Evolutionary conservation across 1,139 yeast species (phyloP).

Genomic region (Magnusiomyces sp.): DNA sequence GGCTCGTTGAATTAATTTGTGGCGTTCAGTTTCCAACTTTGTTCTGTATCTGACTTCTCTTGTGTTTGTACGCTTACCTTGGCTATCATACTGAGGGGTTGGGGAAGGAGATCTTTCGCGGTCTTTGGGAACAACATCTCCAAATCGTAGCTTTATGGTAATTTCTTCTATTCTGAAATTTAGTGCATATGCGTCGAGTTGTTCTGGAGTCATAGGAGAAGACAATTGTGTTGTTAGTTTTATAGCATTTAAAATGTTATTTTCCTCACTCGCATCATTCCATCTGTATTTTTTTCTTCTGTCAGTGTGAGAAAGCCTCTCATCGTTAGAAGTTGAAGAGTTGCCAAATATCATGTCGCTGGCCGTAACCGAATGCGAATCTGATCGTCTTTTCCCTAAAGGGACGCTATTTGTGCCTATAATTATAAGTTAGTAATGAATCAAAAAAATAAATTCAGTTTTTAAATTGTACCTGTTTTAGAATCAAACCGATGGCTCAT

Average conservation of each 20-base stretch:
- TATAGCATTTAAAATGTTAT: slow-evolving; percentile 27
- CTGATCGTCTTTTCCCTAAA: slow-evolving; percentile 16
- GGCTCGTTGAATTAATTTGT: slow-evolving; percentile 65
- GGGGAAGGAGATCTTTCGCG: slow-evolving; percentile 67
- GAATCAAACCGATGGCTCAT: neutral
- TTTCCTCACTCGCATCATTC: slow-evolving; percentile 27
- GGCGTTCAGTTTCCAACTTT: slow-evolving; percentile 69
- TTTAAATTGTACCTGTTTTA: neutral
- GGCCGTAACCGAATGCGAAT: neutral
- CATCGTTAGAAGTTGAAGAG: too few relatives aligned
- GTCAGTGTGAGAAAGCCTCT: too few relatives aligned
- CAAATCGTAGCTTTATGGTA: slow-evolving; percentile 45
- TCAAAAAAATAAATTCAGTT: neutral
- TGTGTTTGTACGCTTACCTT: slow-evolving; percentile 80
- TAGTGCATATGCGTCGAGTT: slow-evolving; percentile 71
- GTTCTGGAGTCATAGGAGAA: slow-evolving; percentile 71
- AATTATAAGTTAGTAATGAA: neutral
- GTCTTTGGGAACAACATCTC: slow-evolving; percentile 36
- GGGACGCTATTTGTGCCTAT: slow-evolving; percentile 27
- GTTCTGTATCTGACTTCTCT: slow-evolving; percentile 58
- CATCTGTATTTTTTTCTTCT: slow-evolving; percentile 26
- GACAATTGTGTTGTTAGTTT: slow-evolving; percentile 36
- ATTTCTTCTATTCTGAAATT: slow-evolving; percentile 75
- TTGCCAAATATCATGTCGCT: too few relatives aligned
- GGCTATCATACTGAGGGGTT: slow-evolving; percentile 78